Evolutionary conservation across 768 basidiomycete species (phyloP).

Genomic region (Mycena haematopus): DNA sequence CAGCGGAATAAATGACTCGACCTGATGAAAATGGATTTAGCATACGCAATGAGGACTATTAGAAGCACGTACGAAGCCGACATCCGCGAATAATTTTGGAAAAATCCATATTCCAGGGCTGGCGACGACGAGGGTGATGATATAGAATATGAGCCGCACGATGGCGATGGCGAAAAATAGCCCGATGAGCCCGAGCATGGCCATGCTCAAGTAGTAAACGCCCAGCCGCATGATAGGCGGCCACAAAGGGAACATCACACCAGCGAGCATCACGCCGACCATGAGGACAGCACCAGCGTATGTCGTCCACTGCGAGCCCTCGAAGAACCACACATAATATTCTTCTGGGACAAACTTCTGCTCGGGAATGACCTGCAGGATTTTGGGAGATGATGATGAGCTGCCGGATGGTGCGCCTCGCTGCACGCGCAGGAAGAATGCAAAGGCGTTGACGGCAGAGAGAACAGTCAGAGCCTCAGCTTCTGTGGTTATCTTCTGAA

Average conservation of each 20-base stretch:
- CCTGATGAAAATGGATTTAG: constrained; percentile 49
- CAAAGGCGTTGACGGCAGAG: constrained; percentile 73
- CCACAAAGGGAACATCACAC: constrained; percentile 99
- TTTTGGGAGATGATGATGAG: constrained; percentile 34
- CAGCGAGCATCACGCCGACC: constrained; percentile 93
- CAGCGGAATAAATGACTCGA: constrained; percentile 95
- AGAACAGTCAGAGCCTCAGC: constrained; percentile 75
- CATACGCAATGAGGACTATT: background rate
- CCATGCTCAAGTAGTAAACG: constrained; percentile 94
- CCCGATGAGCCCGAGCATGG: constrained; percentile 85
- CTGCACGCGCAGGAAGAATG: constrained; percentile 93
- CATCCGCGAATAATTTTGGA: constrained; percentile 96
- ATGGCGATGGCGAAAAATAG: constrained; percentile 92
- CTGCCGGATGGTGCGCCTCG: constrained; percentile 72
- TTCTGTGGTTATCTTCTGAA: constrained; percentile 76
- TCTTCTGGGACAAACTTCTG: constrained; percentile 81
- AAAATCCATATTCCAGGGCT: constrained; percentile 99
- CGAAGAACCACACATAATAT: constrained; percentile 98
- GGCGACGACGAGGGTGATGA: constrained; percentile 85
- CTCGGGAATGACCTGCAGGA: constrained; percentile 71
- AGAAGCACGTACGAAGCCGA: constrained; percentile 85
- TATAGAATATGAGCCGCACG: constrained; percentile 90
- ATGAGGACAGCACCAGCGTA: constrained; percentile 90
- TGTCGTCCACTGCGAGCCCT: constrained; percentile 92
- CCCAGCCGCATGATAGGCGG: constrained; percentile 91